phyloP scores from a whole-genome alignment of 2,329 filamentous ascomycete genomes.

The Trichoderma sp. region DNA sequence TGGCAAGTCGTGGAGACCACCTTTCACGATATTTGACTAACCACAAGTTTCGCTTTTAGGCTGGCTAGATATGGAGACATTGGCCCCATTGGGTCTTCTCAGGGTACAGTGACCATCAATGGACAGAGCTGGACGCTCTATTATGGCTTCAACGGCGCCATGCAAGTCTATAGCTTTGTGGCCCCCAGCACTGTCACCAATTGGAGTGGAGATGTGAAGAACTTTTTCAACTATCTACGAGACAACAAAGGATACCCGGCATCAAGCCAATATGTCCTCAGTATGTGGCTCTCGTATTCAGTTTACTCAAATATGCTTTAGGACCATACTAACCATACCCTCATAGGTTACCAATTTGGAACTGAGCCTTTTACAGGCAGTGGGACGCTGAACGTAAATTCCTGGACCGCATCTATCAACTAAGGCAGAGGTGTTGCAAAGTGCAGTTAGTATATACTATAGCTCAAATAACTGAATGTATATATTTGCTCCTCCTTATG shows the following conservation, averaged over 20 bases:
- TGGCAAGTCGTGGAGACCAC: neutral
- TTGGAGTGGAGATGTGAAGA: constrained; percentile 4
- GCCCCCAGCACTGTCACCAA: neutral
- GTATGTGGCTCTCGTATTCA: neutral
- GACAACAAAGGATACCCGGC: constrained; percentile 1
- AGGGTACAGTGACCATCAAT: neutral
- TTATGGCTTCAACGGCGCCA: constrained; percentile 4
- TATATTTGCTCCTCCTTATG: neutral
- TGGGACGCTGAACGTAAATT: neutral
- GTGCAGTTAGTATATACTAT: neutral
- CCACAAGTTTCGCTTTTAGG: neutral
- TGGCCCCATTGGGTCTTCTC: neutral
- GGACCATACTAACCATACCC: neutral
- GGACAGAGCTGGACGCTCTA: constrained; percentile 2
- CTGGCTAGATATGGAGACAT: neutral
- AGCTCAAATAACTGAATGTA: neutral
- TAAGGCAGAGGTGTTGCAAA: neutral
- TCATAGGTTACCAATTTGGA: constrained; percentile 3
- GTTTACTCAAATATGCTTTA: neutral
- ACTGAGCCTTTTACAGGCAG: constrained; percentile 7
- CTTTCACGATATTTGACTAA: neutral
- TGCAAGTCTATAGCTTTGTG: constrained; percentile 8
- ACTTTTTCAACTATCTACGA: neutral
- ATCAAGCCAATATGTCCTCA: constrained; percentile 7
- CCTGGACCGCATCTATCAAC: neutral